Evolutionary conservation across 2,329 filamentous ascomycete species (phyloP), one percentile per base, ranked within the genome.

Genomic region (Massarina eburnea): DNA sequence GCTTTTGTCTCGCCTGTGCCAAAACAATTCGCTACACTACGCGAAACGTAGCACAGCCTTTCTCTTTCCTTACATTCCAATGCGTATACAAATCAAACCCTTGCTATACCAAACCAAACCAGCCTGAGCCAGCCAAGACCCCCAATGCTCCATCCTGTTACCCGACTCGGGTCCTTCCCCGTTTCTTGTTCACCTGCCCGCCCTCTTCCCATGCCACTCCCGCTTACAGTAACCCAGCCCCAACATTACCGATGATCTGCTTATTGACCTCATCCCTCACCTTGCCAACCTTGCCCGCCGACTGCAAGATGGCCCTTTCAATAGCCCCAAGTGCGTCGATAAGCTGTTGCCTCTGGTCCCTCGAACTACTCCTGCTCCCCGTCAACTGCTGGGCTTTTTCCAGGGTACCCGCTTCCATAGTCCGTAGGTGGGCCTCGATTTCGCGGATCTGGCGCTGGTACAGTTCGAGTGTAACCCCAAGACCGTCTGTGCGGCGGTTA

Each of bases 371-470:
- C 42, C 64, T 52, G 41, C 59, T 63, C 32, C 63, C 68, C 49
- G 62, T 63, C 40, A 76, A 54, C 48, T 72, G 67, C 56, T 76
- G 70, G 36, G 68, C 68, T 55, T 75, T 74, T 44, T 71, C 63
- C 12, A 73, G 39, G 3, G 74, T 73, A 15, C 70, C 71, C 14
- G 62, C 62, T 54, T 79, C 76, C 55, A 79, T 73, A 8, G 74
- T 74, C n/a, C 72, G 59, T 39, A 79, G 64, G 54, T 79, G 76
- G 17, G 62, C 62, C 49, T 78, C 75, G 29, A 79, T 76, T 54
- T 78, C 76, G 32, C 64, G 59, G 15, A 78, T 67, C 44, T 74
- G 73, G 38, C 59, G 56, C 19, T 70, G 62, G 53, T 77, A 76
- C 2, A 62, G 52, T 30, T 71, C 61, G 20, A 77, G 64, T 9